Evolutionary conservation across 257 asterid species (phyloP), one percentile per base, ranked within the genome.

Genomic region (Lithospermum erythrorhizon): DNA sequence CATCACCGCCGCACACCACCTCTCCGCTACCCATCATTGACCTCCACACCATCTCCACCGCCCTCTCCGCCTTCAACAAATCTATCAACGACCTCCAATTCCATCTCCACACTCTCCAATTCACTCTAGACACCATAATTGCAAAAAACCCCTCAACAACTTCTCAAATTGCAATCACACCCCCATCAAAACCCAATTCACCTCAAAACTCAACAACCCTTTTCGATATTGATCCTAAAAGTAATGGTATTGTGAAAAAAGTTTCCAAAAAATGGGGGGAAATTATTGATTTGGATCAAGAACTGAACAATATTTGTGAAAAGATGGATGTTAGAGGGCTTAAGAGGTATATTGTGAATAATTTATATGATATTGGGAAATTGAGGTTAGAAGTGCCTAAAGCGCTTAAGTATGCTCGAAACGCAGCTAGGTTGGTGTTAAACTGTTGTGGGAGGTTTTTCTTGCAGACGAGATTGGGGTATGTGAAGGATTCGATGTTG

Each of bases 391-490:
- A 85, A 57, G 83, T 87, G 17, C 87, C 96, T 0, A 74, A 67
- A 59, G 91, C 96, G 48, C 62, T 90, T 81, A 75, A 61, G 53
- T 71, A 74, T 24, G 87, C 94, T 6, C 72, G 70, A 7, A 71
- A 78, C 35, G 83, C 95, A 16, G 78, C 85, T 0, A 79, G 73
- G 58, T 78, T 90, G 49, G 95, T 82, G 32, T 75, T 83, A 21
- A 90, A 83, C 6, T 79, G 85, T 54, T 53, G 72, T 49, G 94
- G 95, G 59, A 88, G 80, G 67, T 87, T 90, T 77, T 90, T 63
- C 65, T 65, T 85, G 80, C 95, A 83, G 83, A 87, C 91, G 55
- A 77, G 73, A 18, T 75, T 63, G 79, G 89, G 84, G 9, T 80
- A 70, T 58, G 41, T 69, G 47, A 71, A 30, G 66, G 35, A 74